Percentiles rank a stretch among this genome's conserved stretches.
These are phyloP conservation scores for Yamadazyma sp. DNA, from an alignment of 805 yeast genomes.

Conservation along the genomic window DNA sequence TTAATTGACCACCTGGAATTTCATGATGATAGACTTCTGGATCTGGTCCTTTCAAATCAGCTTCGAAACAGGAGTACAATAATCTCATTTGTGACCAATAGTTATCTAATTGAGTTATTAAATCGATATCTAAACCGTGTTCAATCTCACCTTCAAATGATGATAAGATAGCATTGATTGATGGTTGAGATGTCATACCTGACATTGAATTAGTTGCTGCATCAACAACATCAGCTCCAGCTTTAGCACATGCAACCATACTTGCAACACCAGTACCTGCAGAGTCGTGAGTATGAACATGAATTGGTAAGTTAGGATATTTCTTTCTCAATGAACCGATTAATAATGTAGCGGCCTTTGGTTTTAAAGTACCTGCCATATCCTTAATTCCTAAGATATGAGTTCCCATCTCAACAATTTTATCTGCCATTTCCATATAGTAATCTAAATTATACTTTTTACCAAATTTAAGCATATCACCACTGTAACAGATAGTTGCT, in stretches of 20 bases:
- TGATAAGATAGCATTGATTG: constrained; percentile 88
- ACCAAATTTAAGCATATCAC: constrained; percentile 95
- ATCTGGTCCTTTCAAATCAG: constrained; percentile 98
- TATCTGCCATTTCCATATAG: constrained; percentile 76
- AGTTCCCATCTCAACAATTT: constrained; percentile 90
- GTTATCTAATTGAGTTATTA: constrained; percentile 80
- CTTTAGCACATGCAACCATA: constrained; percentile 88
- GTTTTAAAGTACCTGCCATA: constrained; percentile 99
- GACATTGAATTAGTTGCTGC: constrained; percentile 97
- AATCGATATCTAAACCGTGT: constrained; percentile 63
- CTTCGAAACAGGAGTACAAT: constrained; percentile 94
- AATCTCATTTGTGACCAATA: constrained; percentile 99
- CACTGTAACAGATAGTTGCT: constrained; percentile 97
- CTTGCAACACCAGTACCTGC: constrained; percentile 99
- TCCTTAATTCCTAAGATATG: constrained; percentile 97
- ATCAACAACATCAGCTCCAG: constrained; percentile 98
- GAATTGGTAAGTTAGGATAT: constrained; percentile 94
- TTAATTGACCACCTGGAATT: constrained; percentile 99
- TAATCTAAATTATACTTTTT: constrained; percentile 94
- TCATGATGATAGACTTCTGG: constrained; percentile 98
- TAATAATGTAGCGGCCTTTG: constrained; percentile 83
- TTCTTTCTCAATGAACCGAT: constrained; percentile 77
- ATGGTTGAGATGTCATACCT: constrained; percentile 98
- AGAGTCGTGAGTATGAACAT: constrained; percentile 98
- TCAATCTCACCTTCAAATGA: constrained; percentile 84